Conservation (phyloP, 139 green algal genomes). For the Gonium pectorale region DNA sequence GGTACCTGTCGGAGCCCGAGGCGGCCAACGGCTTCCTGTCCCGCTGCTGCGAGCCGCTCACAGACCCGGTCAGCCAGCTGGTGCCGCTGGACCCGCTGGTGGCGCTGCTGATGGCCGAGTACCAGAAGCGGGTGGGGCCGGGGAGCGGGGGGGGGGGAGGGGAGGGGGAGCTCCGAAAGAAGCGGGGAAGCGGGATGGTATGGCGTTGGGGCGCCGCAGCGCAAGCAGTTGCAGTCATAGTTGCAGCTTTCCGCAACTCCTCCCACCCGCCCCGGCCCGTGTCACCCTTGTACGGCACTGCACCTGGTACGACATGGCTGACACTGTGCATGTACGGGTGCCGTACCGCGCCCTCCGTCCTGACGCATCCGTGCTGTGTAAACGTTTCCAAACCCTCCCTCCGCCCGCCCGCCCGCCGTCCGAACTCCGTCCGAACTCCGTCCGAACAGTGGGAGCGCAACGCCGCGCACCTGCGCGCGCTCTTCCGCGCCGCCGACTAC, state of each 20-base stretch:
- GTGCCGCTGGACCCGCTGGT: constrained; percentile 43
- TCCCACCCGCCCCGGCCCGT: too few species aligned
- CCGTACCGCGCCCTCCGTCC: too few species aligned
- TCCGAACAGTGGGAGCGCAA: constrained; percentile 49
- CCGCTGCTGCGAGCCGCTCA: constrained; percentile 26
- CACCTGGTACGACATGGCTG: too few species aligned
- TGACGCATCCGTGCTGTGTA: too few species aligned
- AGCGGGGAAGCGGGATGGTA: background rate
- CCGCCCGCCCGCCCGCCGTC: too few species aligned
- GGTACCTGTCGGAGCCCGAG: constrained; percentile 54
- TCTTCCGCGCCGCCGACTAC: constrained; percentile 57
- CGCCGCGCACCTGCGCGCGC: constrained; percentile 52
- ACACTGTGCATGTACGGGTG: too few species aligned
- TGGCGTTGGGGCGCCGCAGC: too few species aligned
- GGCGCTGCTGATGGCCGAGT: constrained; percentile 51
- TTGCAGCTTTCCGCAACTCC: too few species aligned
- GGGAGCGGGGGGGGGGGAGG: background rate
- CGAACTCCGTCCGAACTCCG: too few species aligned
- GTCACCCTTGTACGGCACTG: too few species aligned
- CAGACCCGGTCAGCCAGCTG: background rate
- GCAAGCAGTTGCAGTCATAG: too few species aligned
- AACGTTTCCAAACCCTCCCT: too few species aligned
- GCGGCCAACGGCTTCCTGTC: constrained; percentile 24
- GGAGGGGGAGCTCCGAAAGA: background rate
- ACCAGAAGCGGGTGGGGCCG: constrained; percentile 40